Percentiles rank a stretch among this genome's conserved stretches.
Evolutionary conservation across 768 basidiomycete species (phyloP).

Genomic region (Coprinopsis strossmayeri): DNA sequence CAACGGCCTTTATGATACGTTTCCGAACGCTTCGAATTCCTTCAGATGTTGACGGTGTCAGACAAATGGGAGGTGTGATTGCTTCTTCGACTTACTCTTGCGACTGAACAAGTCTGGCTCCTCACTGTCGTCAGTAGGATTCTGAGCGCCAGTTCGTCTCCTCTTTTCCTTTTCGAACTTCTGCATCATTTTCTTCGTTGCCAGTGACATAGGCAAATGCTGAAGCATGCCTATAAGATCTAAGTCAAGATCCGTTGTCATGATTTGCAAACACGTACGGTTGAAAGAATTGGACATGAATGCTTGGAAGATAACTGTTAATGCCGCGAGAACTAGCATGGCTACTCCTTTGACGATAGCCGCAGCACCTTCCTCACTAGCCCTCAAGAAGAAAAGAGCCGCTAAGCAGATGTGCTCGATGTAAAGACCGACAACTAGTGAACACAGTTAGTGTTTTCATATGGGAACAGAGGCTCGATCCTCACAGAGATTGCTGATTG

Average conservation of each 20-base stretch:
- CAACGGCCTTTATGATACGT: constrained; percentile 22
- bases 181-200: constrained; percentile 47
- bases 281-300: constrained; percentile 31
- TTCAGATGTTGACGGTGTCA: constrained; percentile 10
- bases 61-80: neutral
- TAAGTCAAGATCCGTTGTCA: neutral
- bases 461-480: constrained; percentile 18
- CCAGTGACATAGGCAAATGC: constrained; percentile 57
- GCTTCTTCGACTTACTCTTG: constrained; percentile 19
- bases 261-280: no score
- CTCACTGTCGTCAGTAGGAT: constrained; percentile 13
- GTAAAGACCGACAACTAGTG: constrained; percentile 59
- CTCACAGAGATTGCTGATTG: constrained; percentile 45
- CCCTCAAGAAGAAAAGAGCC: constrained; percentile 62
- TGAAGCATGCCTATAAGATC: constrained; percentile 36
- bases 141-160: constrained; percentile 13
- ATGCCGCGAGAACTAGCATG: constrained; percentile 52
- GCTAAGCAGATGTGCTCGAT: constrained; percentile 62
- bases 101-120: constrained; percentile 33
- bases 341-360: constrained; percentile 40
- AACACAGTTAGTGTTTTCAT: constrained; percentile 5
- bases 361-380: constrained; percentile 24
- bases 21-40: constrained; percentile 30
- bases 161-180: constrained; percentile 30
- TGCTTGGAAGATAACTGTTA: constrained; percentile 42